Base-by-base conservation (phyloP, 352 stramenopile species). In the Phytophthora sansomeana region DNA sequence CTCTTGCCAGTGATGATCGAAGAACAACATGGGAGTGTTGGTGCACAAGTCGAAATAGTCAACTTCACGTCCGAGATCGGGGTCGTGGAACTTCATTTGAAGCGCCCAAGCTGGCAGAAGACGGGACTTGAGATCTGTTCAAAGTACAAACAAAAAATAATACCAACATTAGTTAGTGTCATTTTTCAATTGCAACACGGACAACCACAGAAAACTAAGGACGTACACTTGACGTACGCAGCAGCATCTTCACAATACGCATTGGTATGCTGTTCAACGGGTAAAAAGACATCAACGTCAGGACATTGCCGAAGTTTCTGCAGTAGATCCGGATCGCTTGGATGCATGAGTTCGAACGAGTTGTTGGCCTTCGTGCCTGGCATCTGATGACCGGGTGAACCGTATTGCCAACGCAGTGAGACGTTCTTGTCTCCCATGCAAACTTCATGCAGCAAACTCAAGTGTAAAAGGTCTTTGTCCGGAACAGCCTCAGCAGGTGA, bases 41-140 rank as follows among this genome's bases (percentile, higher is more conserved):
- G 77, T 77, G 13, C 81, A 90, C 49, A 90, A 44, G 13, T 91
- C 80, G 38, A 84, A 82, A 49, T 92, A 92, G 38, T 75, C 67
- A 29, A 80, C 66, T 39, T 64, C 10, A 9, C 64, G 64, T 46
- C 55, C 56, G 11, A 65, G 29, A 21, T 58, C 44, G 7, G 62
- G 17, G 47, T 83, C 68, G 28, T 68, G 63, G 29, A 78, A 47
- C 21, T 66, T 64, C 7, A 60, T 10, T 2, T 74, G 48, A 10
- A 83, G 53, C n/a, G 73, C 59, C 77, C 77, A 86, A 6, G 42
- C 14, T 9, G 74, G 75, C 14, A 86, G 38, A 7, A 81, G 10
- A 0, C 77, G 65, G 33, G 77, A 78, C 8, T 78, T 38, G 6
- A 83, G 38, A 28, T 77, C 70, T 82, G 21, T 29, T 21, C 24